Evolutionary conservation across 2,329 filamentous ascomycete species (phyloP).

Genomic region (Fusarium anthophilum): DNA sequence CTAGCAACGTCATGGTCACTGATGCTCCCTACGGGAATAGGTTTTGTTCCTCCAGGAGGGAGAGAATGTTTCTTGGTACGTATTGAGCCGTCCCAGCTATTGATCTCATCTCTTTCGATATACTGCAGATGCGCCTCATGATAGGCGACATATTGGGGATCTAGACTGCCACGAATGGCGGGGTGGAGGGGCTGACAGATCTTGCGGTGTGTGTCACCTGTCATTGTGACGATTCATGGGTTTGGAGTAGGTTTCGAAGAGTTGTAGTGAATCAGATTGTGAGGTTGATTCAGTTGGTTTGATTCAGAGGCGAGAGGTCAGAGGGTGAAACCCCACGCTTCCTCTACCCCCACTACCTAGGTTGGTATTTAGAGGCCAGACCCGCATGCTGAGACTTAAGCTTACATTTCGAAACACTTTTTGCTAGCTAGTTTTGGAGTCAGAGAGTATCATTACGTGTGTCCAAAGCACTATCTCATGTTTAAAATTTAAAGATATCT

Average conservation of each 20-base stretch:
- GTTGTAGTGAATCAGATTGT: not conserved
- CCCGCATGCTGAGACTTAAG: conserved; percentile 2
- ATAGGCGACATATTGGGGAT: conserved; percentile 51
- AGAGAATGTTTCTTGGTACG: conserved; percentile 39
- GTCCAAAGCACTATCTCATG: not conserved
- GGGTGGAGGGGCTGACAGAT: conserved; percentile 49
- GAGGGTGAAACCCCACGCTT: conserved; percentile 3
- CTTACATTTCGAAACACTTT: not conserved
- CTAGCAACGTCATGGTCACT: conserved; percentile 41
- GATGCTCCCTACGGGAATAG: conserved; percentile 42
- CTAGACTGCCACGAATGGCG: conserved; percentile 44
- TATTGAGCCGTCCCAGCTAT: conserved; percentile 46
- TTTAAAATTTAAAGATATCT: not conserved
- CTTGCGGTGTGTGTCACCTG: conserved; percentile 8
- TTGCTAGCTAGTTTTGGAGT: not conserved
- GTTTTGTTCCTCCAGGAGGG: conserved; percentile 39
- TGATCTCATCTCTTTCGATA: conserved; percentile 46
- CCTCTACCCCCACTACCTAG: conserved; percentile 2
- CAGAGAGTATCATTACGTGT: not conserved
- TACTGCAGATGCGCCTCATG: conserved; percentile 52
- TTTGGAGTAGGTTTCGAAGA: not conserved
- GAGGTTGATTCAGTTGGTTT: not conserved
- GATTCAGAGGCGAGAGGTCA: not conserved
- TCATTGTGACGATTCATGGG: not conserved
- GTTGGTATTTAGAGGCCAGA: not conserved